These are phyloP conservation scores for Fusarium buharicum DNA, from an alignment of 2,329 filamentous ascomycete species.

Conservation along the genomic window DNA sequence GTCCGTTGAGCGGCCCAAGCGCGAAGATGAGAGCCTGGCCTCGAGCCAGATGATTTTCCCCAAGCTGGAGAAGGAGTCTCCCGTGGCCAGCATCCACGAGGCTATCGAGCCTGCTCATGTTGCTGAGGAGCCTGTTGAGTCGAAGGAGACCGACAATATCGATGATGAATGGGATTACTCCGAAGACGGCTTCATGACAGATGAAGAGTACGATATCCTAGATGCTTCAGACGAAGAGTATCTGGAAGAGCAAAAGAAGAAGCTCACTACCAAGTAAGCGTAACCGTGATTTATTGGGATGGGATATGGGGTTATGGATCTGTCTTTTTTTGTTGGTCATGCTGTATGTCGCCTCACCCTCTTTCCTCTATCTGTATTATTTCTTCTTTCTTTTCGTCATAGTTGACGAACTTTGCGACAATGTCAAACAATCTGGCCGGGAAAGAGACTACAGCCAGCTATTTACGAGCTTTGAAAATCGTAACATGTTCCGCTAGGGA, in stretches of 20 bases:
- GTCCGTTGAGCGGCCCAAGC: conserved; percentile 44
- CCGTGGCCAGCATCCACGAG: conserved; percentile 80
- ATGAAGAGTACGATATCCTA: conserved; percentile 97
- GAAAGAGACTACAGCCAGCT: conserved; percentile 17
- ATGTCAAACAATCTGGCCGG: conserved; percentile 10
- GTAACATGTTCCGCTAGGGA: conserved; percentile 32
- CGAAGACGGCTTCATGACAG: conserved; percentile 86
- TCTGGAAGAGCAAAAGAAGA: conserved; percentile 64
- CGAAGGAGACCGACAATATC: conserved; percentile 59
- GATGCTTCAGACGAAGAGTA: conserved; percentile 94
- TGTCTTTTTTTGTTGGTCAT: conserved; percentile 17
- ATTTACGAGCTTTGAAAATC: conserved; percentile 22
- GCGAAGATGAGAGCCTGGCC: conserved; percentile 48
- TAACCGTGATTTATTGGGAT: conserved; percentile 28
- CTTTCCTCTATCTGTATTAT: conserved; percentile 41
- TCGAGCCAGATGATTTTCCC: conserved; percentile 89
- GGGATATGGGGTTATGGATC: conserved; percentile 40
- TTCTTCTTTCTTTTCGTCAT: conserved; percentile 36
- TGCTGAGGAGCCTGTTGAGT: conserved; percentile 60
- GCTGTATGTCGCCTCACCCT: conserved; percentile 34
- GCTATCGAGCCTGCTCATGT: conserved; percentile 65
- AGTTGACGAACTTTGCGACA: conserved; percentile 12
- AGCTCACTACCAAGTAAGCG: conserved; percentile 52
- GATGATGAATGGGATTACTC: conserved; percentile 72
- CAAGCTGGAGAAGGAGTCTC: conserved; percentile 93